Evolutionary conservation across 2,329 filamentous ascomycete genomes (phyloP).

Genomic region (Aspergillus sp.): DNA sequence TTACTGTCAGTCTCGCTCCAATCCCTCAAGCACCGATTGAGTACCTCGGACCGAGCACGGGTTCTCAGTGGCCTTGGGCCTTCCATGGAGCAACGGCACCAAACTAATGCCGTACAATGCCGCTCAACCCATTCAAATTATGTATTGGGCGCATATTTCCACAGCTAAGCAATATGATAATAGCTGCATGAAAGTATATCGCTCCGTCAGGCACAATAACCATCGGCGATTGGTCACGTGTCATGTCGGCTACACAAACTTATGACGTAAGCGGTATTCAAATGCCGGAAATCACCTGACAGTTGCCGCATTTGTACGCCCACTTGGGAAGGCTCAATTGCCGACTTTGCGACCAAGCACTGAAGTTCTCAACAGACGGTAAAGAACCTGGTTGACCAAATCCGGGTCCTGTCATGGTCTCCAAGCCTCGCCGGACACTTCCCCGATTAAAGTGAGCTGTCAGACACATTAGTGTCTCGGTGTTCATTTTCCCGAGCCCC

Average conservation of each 20-base stretch:
- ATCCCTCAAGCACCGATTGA: background rate
- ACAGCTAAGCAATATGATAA: background rate
- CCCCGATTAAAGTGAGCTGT: background rate
- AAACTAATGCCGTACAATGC: background rate
- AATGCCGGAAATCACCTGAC: background rate
- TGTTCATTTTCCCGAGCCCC: constrained; percentile 1
- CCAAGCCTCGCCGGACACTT: background rate
- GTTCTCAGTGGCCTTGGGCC: background rate
- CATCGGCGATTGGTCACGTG: constrained; percentile 7
- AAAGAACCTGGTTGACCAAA: background rate
- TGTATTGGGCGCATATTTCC: background rate
- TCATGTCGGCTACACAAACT: background rate
- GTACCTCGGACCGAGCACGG: constrained; percentile 9
- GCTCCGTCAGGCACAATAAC: too few relatives aligned
- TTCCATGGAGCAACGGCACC: background rate
- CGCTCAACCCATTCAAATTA: background rate
- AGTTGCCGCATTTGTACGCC: background rate
- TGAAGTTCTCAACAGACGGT: background rate
- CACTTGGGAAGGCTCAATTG: constrained; percentile 3
- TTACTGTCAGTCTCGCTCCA: background rate
- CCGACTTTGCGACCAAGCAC: background rate
- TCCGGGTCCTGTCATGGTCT: background rate
- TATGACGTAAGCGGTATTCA: background rate
- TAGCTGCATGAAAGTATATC: background rate
- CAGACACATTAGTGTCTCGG: background rate